phyloP scores from a whole-genome alignment of 371 early-diverging fungal genomes.

The Mucor indicus region DNA sequence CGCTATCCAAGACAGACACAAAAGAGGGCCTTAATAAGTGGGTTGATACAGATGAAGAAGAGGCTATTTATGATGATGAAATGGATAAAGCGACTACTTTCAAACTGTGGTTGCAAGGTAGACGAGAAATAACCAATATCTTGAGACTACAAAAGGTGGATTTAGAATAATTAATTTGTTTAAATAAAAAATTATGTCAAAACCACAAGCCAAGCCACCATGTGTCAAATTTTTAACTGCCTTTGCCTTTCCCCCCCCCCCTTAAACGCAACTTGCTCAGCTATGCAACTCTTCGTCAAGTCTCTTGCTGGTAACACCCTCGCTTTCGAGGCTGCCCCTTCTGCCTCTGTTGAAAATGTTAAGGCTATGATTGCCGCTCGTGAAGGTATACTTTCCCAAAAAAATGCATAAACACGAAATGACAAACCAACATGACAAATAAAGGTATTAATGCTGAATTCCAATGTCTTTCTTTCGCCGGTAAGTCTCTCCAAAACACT shows the following conservation, averaged over 20 bases:
- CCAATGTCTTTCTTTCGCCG: conserved; percentile 92
- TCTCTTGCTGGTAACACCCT: conserved; percentile 84
- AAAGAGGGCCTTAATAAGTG: neutral
- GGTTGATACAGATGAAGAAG: neutral
- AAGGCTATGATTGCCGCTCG: conserved; percentile 89
- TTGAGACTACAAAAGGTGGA: conserved; percentile 17
- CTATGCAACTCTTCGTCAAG: conserved; percentile 87
- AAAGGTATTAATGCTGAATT: conserved; percentile 91
- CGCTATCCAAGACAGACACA: neutral
- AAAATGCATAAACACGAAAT: too few species aligned
- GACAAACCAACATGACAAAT: too few species aligned
- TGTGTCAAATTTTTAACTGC: too few species aligned
- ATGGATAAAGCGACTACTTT: conserved; percentile 17
- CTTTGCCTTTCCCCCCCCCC: too few species aligned
- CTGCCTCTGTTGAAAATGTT: conserved; percentile 78
- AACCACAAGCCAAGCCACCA: too few species aligned
- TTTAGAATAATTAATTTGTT: conserved; percentile 7
- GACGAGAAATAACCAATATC: conserved; percentile 26
- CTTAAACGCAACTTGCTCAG: too few species aligned
- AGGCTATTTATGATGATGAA: conserved; percentile 14
- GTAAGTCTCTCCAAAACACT: conserved; percentile 87
- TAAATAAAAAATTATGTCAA: neutral
- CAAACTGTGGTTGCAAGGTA: conserved; percentile 23
- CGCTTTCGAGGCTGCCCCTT: conserved; percentile 74
- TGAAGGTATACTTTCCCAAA: conserved; percentile 70